Conservation (phyloP, 257 asterid genomes). For the Nyctanthes arbortristis region DNA sequence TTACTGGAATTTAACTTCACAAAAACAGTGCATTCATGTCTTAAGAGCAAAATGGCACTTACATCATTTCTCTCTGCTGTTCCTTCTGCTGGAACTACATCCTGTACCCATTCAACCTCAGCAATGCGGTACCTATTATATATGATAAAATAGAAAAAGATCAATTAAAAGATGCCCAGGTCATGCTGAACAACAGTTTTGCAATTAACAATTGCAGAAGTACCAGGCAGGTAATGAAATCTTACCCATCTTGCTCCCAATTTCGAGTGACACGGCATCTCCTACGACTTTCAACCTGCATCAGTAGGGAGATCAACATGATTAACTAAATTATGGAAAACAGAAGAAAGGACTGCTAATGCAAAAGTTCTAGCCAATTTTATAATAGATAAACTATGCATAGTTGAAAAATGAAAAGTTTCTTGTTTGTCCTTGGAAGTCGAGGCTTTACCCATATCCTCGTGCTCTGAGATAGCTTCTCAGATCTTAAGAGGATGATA, state of each 20-base stretch:
- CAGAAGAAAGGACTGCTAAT: conserved; percentile 5
- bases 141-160: conserved; percentile 11
- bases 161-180: conserved; percentile 20
- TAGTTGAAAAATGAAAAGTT: not conserved
- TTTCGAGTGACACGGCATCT: conserved; percentile 75
- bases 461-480: conserved; percentile 2
- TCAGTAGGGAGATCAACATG: conserved; percentile 25
- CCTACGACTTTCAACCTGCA: conserved; percentile 92
- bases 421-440: not conserved
- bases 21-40: not conserved
- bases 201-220: conserved; percentile 6
- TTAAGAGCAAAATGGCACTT: conserved; percentile 29
- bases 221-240: conserved; percentile 13
- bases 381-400: conserved; percentile 1
- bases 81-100: conserved; percentile 58
- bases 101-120: conserved; percentile 94
- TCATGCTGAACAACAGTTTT: not conserved
- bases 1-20: conserved; percentile 5
- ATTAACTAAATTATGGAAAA: conserved; percentile 19
- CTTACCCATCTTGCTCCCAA: conserved; percentile 99
- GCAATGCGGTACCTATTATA: conserved; percentile 84
- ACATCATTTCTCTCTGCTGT: conserved; percentile 72
- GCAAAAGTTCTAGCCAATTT: not conserved
- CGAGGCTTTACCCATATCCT: not conserved
- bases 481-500: not conserved